Evolutionary conservation across 2,329 filamentous ascomycete species (phyloP).

Genomic region (Neonectria ditissima): DNA sequence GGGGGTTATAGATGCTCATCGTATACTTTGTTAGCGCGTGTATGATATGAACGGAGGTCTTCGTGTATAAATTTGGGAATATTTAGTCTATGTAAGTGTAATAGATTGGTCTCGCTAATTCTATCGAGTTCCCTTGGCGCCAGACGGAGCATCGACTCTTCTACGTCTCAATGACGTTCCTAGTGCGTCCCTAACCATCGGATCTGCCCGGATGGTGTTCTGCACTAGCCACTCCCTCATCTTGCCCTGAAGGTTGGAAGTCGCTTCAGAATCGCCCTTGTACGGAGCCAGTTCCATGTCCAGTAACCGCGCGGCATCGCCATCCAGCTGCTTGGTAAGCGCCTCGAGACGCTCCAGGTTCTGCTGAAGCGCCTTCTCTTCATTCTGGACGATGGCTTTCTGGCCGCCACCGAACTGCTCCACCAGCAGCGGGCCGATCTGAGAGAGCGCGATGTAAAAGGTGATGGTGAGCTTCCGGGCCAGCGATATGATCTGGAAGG

Average conservation of each 20-base stretch:
- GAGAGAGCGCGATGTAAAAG: constrained; percentile 83
- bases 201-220: constrained; percentile 83
- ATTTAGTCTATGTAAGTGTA: constrained; percentile 35
- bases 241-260: constrained; percentile 70
- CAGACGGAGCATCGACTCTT: constrained; percentile 71
- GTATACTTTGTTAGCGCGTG: neutral
- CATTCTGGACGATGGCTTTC: constrained; percentile 46
- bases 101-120: constrained; percentile 27
- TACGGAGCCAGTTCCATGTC: constrained; percentile 86
- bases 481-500: constrained; percentile 85
- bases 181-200: constrained; percentile 85
- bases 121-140: constrained; percentile 65
- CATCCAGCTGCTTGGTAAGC: constrained; percentile 69
- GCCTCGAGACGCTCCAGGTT: constrained; percentile 76
- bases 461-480: constrained; percentile 82
- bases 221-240: constrained; percentile 90
- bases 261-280: constrained; percentile 74
- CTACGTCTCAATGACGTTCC: constrained; percentile 73
- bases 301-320: constrained; percentile 77
- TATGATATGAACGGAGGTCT: neutral
- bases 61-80: constrained; percentile 25
- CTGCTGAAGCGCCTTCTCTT: constrained; percentile 67
- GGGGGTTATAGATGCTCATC: constrained; percentile 6
- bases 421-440: constrained; percentile 77
- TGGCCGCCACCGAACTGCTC: constrained; percentile 44